Conservation (phyloP, 2,329 filamentous ascomycete genomes). For the Dactylellina leptospora region DNA sequence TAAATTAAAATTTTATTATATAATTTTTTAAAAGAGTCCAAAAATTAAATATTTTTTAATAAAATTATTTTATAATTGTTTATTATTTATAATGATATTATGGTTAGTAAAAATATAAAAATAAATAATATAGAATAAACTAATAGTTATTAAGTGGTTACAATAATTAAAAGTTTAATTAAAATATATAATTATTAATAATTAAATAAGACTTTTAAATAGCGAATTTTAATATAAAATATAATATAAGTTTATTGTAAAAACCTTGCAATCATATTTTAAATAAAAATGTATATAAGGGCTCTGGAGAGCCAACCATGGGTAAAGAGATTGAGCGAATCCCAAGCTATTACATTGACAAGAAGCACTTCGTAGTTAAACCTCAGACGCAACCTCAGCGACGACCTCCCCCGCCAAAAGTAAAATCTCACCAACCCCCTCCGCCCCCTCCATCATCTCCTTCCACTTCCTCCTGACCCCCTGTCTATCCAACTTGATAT, state of each 20-base stretch:
- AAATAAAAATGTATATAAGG: no score
- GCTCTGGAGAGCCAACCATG: no score
- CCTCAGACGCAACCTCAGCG: neutral
- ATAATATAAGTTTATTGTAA: no score
- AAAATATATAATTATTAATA: no score
- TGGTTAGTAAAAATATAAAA: neutral
- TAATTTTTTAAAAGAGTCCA: neutral
- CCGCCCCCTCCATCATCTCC: conserved; percentile 41
- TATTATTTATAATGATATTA: neutral
- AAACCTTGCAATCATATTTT: no score
- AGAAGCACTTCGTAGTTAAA: neutral
- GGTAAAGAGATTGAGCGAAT: no score
- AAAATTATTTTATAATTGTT: neutral
- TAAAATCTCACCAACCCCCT: conserved; percentile 16
- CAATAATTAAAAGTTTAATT: no score
- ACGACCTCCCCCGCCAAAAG: conserved; percentile 24
- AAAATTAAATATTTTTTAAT: neutral
- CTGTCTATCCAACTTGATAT: conserved; percentile 17
- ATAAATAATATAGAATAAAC: no score
- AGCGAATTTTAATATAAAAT: no score
- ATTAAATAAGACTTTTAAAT: no score
- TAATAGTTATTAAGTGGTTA: no score
- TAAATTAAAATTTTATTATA: neutral
- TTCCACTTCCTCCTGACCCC: conserved; percentile 31
- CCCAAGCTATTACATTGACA: no score